These are phyloP conservation scores for Brassica incana DNA, from an alignment of 345 rosid species.

Conservation along the genomic window DNA sequence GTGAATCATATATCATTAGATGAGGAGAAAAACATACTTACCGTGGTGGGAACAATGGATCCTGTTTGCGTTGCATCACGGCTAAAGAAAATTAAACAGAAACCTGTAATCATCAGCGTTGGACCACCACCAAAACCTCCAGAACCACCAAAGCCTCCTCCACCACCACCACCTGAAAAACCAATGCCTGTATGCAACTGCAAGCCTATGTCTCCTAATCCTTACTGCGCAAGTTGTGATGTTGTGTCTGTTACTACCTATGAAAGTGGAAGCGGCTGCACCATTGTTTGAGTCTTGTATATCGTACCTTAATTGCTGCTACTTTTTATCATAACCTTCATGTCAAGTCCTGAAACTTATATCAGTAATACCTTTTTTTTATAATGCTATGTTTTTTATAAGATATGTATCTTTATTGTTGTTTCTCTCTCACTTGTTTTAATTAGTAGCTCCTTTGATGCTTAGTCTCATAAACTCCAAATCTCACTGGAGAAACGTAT, in stretches of 20 bases:
- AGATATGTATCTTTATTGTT: conserved; percentile 16
- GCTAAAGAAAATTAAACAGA: conserved; percentile 39
- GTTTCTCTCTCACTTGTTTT: conserved; percentile 13
- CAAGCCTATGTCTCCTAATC: conserved; percentile 22
- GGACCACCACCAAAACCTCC: conserved; percentile 43
- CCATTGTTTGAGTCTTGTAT: conserved; percentile 23
- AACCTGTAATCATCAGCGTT: conserved; percentile 37
- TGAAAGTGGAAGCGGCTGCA: conserved; percentile 42
- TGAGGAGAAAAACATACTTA: conserved; percentile 30
- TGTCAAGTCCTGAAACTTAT: conserved; percentile 19
- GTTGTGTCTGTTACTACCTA: conserved; percentile 36
- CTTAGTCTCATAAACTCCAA: background rate
- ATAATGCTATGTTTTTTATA: background rate
- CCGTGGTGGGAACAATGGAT: conserved; percentile 43
- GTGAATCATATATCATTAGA: conserved; percentile 35
- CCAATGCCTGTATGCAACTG: conserved; percentile 29
- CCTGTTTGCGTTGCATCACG: conserved; percentile 33
- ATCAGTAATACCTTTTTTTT: background rate
- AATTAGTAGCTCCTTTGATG: background rate
- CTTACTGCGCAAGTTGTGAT: conserved; percentile 35
- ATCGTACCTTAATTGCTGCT: background rate
- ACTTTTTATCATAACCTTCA: conserved; percentile 5
- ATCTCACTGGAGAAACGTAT: conserved; percentile 23
- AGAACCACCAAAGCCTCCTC: conserved; percentile 10
- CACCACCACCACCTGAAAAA: background rate